Percentiles rank a stretch among this genome's conserved stretches.
Evolutionary conservation across 768 basidiomycete species (phyloP).

Genomic region (Exsudoporus frostii): DNA sequence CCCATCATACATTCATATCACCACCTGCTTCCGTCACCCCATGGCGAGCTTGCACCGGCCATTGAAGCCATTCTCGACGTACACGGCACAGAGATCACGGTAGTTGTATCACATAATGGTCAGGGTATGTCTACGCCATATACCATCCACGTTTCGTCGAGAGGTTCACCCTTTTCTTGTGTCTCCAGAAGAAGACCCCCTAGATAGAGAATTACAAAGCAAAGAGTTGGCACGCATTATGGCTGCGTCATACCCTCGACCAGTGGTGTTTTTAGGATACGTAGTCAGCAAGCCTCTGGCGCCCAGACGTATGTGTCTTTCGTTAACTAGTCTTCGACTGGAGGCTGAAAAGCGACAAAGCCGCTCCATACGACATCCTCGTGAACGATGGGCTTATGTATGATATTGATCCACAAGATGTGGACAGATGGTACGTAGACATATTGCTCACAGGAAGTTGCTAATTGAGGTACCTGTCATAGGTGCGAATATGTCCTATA

Average conservation of each 20-base stretch:
- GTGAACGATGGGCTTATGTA: conserved; percentile 75
- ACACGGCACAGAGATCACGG: conserved; percentile 72
- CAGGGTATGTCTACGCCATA: conserved; percentile 55
- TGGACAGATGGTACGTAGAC: conserved; percentile 59
- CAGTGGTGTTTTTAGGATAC: conserved; percentile 79
- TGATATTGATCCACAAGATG: conserved; percentile 74
- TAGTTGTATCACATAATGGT: conserved; percentile 89
- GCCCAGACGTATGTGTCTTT: conserved; percentile 48
- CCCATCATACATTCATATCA: conserved; percentile 86
- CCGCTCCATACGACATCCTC: conserved; percentile 73
- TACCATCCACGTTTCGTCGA: background rate
- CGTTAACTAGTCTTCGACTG: background rate
- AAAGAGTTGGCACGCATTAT: conserved; percentile 79
- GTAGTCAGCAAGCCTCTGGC: conserved; percentile 71
- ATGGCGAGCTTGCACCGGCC: conserved; percentile 84
- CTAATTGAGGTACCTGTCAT: background rate
- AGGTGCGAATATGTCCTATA: conserved; percentile 94
- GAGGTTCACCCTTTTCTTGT: background rate
- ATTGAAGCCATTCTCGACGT: conserved; percentile 84
- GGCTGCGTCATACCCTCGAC: conserved; percentile 61
- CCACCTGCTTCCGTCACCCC: conserved; percentile 82
- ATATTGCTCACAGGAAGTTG: background rate
- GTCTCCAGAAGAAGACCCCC: conserved; percentile 71
- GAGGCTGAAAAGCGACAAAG: conserved; percentile 34
- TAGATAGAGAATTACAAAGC: conserved; percentile 87